Percentiles rank a stretch among this genome's conserved stretches.
Evolutionary conservation across 169 alveolate genomes (phyloP).

Genomic region (Plasmodium billcollinsi): DNA sequence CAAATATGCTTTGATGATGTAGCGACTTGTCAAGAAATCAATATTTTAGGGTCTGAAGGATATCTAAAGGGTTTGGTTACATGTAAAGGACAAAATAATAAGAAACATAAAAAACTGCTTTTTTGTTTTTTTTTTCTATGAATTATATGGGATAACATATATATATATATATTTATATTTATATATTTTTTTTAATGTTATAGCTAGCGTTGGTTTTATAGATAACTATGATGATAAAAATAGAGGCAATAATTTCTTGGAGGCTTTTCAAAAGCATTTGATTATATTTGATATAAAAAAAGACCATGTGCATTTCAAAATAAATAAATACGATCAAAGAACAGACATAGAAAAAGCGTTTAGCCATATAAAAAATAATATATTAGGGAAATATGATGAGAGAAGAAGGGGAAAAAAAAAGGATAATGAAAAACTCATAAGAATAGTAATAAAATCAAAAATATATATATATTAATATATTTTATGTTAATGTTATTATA

Average conservation of each 20-base stretch:
- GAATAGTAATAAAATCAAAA: conserved; percentile 7
- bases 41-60: neutral
- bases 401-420: neutral
- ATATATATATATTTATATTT: neutral
- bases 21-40: too few relatives aligned
- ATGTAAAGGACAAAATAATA: neutral
- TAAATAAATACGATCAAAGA: conserved; percentile 17
- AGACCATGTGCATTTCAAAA: conserved; percentile 5
- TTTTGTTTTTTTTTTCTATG: neutral
- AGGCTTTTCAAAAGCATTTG: conserved; percentile 1
- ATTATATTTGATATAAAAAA: conserved; percentile 16
- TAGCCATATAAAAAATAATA: conserved; percentile 2
- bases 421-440: conserved; percentile 9
- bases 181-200: neutral
- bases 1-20: too few relatives aligned
- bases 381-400: neutral
- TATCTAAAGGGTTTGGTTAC: neutral
- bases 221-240: neutral
- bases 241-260: conserved; percentile 10
- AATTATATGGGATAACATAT: neutral
- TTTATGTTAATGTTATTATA: neutral
- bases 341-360: conserved; percentile 25
- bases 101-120: too few relatives aligned
- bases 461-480: neutral
- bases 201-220: conserved; percentile 29